Base-by-base conservation (phyloP, 192 early-diverging fungal genomes). In the Coemansia reversa region DNA sequence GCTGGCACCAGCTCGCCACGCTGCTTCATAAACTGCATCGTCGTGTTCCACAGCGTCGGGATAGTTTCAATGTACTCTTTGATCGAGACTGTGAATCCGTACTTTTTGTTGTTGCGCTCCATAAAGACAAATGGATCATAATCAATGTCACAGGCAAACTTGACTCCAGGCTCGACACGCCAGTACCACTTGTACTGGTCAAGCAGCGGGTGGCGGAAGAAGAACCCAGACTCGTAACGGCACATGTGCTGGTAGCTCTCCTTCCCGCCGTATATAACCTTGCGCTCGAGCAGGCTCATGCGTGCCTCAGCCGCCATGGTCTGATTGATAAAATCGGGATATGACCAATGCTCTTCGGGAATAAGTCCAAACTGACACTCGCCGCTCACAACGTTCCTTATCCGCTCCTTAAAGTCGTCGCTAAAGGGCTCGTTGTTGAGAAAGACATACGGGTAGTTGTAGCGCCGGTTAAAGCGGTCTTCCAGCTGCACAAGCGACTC, bases 371-470 rank as follows among this genome's bases (percentile, higher is more conserved):
- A 79, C 45, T 70, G 55, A 56, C 55, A 58, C 51, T 65, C 62
- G 16, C 82, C 83, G 9, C 62, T 83, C n/a, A 66, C 64, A 55
- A 72, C 59, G 16, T 27, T 20, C 12, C 14, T 32, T 54, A 84
- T 90, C 29, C 72, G 63, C 0, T 74, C 65, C 45, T 83, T 89
- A 66, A 94, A 94, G 29, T 86, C 77, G 22, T 90, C 81, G 24
- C 86, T 83, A 63, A 94, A 93, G 7, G 85, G 86, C 51, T 81
- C 78, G 47, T 94, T 84, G 82, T 94, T 94, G 32, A 94, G 76
- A 63, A 93, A 90, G 6, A 94, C 83, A 64, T 93, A 95, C 0
- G 92, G 91, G 64, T 95, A 95, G 65, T 86, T 67, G 77, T 89
- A 89, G 8, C 78, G 74, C 50, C 65, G 74, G 69, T 94, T 94